These are phyloP conservation scores for Sindora glabra DNA, from an alignment of 306 rosid species.

Conservation along the genomic window DNA sequence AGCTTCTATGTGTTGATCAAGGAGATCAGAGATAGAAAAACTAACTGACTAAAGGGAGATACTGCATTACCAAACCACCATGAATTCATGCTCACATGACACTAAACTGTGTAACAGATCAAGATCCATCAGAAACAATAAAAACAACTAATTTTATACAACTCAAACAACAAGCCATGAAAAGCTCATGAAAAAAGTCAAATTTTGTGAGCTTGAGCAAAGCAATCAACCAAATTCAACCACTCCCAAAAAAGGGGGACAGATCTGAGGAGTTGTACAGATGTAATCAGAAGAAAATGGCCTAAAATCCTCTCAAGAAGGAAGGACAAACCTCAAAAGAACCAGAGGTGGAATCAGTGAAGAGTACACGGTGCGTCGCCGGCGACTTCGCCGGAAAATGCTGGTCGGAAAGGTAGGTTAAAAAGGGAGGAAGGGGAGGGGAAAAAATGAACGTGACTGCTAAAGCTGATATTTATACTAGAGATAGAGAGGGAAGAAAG, in stretches of 20 bases:
- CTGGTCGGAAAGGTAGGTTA: background rate
- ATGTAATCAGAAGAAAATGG: background rate
- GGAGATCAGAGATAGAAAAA: background rate
- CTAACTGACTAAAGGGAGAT: background rate
- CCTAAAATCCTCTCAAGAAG: background rate
- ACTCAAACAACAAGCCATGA: background rate
- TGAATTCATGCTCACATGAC: background rate
- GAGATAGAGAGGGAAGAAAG: background rate
- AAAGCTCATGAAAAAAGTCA: background rate
- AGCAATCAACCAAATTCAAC: background rate
- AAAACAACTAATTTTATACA: background rate
- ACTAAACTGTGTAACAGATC: constrained; percentile 31
- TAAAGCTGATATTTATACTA: constrained; percentile 42
- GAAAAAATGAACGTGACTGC: background rate
- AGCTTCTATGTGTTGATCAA: background rate
- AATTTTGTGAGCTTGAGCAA: background rate
- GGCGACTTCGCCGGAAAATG: constrained; percentile 35
- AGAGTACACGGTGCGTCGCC: constrained; percentile 27
- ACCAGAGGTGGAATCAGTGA: background rate
- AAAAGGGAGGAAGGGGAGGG: background rate
- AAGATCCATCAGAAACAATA: constrained; percentile 24
- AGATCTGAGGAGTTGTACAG: constrained; percentile 40
- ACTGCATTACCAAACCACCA: background rate
- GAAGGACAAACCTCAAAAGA: constrained; percentile 32
- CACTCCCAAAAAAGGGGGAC: constrained; percentile 1